Evolutionary conservation across 1,284 basidiomycete genomes (phyloP).

Genomic region (Ceratobasidium sp.): DNA sequence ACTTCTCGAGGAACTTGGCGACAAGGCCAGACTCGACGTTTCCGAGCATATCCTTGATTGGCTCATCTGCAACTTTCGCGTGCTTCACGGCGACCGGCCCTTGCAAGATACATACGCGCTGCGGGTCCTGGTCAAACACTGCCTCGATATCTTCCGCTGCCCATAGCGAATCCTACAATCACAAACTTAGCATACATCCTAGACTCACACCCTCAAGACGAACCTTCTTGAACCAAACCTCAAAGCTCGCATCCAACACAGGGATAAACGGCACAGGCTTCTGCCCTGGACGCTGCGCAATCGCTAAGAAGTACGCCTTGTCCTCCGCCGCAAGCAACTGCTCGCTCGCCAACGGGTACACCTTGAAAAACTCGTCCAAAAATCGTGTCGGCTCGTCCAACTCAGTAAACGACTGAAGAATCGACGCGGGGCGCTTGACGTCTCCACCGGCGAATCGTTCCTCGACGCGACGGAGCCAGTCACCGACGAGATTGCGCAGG

Average conservation of each 20-base stretch:
- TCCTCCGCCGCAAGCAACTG: slow-evolving; percentile 97
- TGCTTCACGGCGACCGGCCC: slow-evolving; percentile 96
- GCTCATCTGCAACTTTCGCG: slow-evolving; percentile 90
- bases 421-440: slow-evolving; percentile 81
- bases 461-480: slow-evolving; percentile 97
- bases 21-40: slow-evolving; percentile 87
- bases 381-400: slow-evolving; percentile 88
- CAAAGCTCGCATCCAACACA: slow-evolving; percentile 92
- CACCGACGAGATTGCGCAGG: slow-evolving; percentile 95
- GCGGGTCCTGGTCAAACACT: slow-evolving; percentile 97
- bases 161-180: slow-evolving; percentile 66
- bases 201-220: slow-evolving; percentile 49
- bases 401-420: slow-evolving; percentile 89
- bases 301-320: slow-evolving; percentile 94
- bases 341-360: slow-evolving; percentile 84
- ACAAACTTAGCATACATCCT: slow-evolving; percentile 18
- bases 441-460: slow-evolving; percentile 97
- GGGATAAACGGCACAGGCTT: slow-evolving; percentile 99
- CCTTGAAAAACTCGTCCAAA: slow-evolving; percentile 86
- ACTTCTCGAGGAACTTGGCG: slow-evolving; percentile 83
- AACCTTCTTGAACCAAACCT: slow-evolving; percentile 99
- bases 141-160: slow-evolving; percentile 98
- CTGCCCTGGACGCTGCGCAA: slow-evolving; percentile 94
- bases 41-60: slow-evolving; percentile 92
- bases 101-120: slow-evolving; percentile 97